phyloP scores from a whole-genome alignment of 306 rosid species.

The Lathyrus aphaca region DNA sequence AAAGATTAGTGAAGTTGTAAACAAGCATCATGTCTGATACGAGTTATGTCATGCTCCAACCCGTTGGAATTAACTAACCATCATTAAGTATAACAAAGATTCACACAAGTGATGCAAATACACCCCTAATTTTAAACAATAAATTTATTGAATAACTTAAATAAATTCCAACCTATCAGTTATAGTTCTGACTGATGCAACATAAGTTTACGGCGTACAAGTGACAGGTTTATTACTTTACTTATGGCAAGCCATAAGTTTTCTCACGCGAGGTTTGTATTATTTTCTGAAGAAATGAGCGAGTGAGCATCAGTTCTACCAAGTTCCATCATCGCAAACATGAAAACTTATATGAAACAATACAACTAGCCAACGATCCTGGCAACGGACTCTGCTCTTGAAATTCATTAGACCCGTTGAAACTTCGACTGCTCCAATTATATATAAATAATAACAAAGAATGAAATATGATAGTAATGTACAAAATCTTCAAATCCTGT shows the following conservation, averaged over 20 bases:
- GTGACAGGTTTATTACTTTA: constrained; percentile 26
- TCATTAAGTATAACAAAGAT: constrained; percentile 1
- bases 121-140: not conserved
- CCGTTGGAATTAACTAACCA: not conserved
- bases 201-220: constrained; percentile 17
- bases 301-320: constrained; percentile 13
- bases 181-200: not conserved
- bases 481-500: constrained; percentile 54
- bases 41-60: not conserved
- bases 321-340: constrained; percentile 35
- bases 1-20: not conserved
- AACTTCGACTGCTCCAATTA: constrained; percentile 44
- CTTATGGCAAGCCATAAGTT: not conserved
- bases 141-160: constrained; percentile 10
- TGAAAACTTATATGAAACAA: constrained; percentile 31
- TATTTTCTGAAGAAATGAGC: constrained; percentile 25
- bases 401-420: constrained; percentile 37
- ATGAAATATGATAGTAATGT: constrained; percentile 47
- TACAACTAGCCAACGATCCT: constrained; percentile 33
- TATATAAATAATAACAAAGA: constrained; percentile 51
- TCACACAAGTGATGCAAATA: constrained; percentile 2
- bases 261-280: constrained; percentile 8
- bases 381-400: constrained; percentile 28
- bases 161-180: not conserved
- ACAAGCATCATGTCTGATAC: not conserved